A percentile compares a stretch with the other conserved stretches of the same genome.
phyloP scores from a whole-genome alignment of 148 eudicot species.

The Beta vulgaris region DNA sequence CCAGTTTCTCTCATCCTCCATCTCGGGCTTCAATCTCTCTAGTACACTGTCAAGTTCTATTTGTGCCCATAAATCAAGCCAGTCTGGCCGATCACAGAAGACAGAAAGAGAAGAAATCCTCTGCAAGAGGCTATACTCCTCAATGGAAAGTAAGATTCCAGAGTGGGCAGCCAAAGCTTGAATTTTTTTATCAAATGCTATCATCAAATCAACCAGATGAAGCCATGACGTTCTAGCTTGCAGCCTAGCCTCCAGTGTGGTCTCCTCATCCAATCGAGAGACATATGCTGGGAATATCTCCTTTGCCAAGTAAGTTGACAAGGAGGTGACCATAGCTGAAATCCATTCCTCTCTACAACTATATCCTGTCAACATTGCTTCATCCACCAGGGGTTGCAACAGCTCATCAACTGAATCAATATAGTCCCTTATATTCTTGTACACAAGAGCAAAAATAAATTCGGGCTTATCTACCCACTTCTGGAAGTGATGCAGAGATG shows the following conservation, averaged over 20 bases:
- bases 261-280: slow-evolving; percentile 59
- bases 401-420: slow-evolving; percentile 87
- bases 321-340: slow-evolving; percentile 72
- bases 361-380: slow-evolving; percentile 90
- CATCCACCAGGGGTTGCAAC: slow-evolving; percentile 90
- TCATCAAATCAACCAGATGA: slow-evolving; percentile 85
- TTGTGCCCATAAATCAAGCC: slow-evolving; percentile 91
- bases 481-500: slow-evolving; percentile 73
- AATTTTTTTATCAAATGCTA: slow-evolving; percentile 73
- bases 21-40: slow-evolving; percentile 54
- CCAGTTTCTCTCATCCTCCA: slow-evolving; percentile 80
- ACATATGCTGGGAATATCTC: slow-evolving; percentile 70
- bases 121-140: slow-evolving; percentile 57
- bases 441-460: slow-evolving; percentile 85
- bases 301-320: slow-evolving; percentile 79
- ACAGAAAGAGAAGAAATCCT: slow-evolving; percentile 72
- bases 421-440: slow-evolving; percentile 75
- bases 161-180: slow-evolving; percentile 58
- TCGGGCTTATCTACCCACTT: slow-evolving; percentile 93
- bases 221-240: slow-evolving; percentile 74
- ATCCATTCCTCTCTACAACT: slow-evolving; percentile 99
- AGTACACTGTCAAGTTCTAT: slow-evolving; percentile 62
- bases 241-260: slow-evolving; percentile 34
- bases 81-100: slow-evolving; percentile 91
- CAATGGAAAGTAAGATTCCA: slow-evolving; percentile 48